A percentile compares a stretch with the other conserved stretches of the same genome.
Evolutionary conservation across 805 yeast species (phyloP).

Genomic region (Pichia rugopelliculosa): DNA sequence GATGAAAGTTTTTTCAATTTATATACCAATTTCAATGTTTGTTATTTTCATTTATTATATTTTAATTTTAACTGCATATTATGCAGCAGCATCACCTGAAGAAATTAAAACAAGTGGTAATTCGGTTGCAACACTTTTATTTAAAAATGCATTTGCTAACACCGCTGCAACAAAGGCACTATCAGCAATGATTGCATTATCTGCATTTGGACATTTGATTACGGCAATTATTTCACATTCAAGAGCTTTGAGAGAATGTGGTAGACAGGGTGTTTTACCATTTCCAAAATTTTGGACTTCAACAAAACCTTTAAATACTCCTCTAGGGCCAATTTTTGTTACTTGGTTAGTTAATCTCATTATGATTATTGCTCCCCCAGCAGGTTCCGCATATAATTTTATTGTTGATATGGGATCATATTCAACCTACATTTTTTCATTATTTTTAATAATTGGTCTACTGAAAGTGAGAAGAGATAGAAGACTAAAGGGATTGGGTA

Average conservation of each 20-base stretch:
- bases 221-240: conserved; percentile 80
- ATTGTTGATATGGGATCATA: conserved; percentile 73
- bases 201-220: conserved; percentile 76
- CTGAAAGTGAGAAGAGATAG: conserved; percentile 35
- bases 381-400: conserved; percentile 83
- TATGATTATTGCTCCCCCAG: conserved; percentile 73
- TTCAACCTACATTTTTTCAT: conserved; percentile 71
- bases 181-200: conserved; percentile 71
- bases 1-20: conserved; percentile 52
- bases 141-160: conserved; percentile 60
- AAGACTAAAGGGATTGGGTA: conserved; percentile 29
- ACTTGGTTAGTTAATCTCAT: conserved; percentile 72
- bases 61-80: conserved; percentile 72
- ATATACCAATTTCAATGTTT: conserved; percentile 69
- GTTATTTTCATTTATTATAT: conserved; percentile 59
- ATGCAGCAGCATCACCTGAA: conserved; percentile 62
- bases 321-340: conserved; percentile 63
- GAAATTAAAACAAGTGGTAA: conserved; percentile 54
- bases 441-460: conserved; percentile 56
- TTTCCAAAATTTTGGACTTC: conserved; percentile 65
- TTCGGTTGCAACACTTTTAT: conserved; percentile 69
- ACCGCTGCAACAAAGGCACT: conserved; percentile 56
- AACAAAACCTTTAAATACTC: conserved; percentile 66
- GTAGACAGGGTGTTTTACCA: conserved; percentile 76
- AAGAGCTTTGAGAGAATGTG: conserved; percentile 71